Evolutionary conservation across 2,329 filamentous ascomycete species (phyloP).

Genomic region (Chaetomium strumarium): DNA sequence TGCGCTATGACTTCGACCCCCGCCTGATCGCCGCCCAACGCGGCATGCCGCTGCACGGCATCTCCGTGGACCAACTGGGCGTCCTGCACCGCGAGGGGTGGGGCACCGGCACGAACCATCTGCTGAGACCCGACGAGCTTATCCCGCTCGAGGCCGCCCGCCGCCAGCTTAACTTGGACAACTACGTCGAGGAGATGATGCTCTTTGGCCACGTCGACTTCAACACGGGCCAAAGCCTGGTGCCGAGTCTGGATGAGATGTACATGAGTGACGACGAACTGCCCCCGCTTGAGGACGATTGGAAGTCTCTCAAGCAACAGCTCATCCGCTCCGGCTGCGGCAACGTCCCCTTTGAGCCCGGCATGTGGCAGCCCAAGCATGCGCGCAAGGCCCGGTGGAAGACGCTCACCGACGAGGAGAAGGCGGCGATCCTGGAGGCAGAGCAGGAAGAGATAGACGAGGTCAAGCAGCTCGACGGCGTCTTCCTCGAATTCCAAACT

Average conservation of each 20-base stretch:
- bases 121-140: constrained; percentile 53
- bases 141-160: constrained; percentile 50
- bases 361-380: constrained; percentile 41
- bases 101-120: constrained; percentile 41
- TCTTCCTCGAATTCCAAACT: neutral
- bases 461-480: neutral
- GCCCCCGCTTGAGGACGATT: constrained; percentile 4
- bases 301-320: constrained; percentile 16
- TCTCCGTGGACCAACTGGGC: constrained; percentile 49
- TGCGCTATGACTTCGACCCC: constrained; percentile 50
- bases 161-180: constrained; percentile 48
- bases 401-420: constrained; percentile 33
- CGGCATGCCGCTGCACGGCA: constrained; percentile 39
- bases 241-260: constrained; percentile 45
- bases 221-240: constrained; percentile 43
- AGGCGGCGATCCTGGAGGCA: constrained; percentile 33
- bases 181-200: constrained; percentile 51
- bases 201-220: constrained; percentile 58
- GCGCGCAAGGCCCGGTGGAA: constrained; percentile 41
- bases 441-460: constrained; percentile 24
- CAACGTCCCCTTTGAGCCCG: constrained; percentile 29
- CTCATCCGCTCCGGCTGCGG: constrained; percentile 26
- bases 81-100: constrained; percentile 49
- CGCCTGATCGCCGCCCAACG: constrained; percentile 21
- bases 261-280: constrained; percentile 46